phyloP scores from a whole-genome alignment of 2,329 filamentous ascomycete genomes.

The Ceratocystis diversiconidia region DNA sequence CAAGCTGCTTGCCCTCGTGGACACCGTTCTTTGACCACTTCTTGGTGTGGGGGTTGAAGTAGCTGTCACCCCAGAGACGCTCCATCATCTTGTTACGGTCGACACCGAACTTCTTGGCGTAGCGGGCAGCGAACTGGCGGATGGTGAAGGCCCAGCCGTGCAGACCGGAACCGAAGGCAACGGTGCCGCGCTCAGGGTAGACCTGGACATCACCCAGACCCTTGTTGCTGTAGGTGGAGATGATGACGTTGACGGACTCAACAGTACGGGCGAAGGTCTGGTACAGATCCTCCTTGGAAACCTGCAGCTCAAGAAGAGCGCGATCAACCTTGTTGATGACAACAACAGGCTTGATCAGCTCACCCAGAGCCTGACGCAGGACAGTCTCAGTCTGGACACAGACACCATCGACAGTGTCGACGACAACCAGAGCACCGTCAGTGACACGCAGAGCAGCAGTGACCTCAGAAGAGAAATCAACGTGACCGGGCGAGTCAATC shows the following conservation, averaged over 20 bases:
- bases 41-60: slow-evolving; percentile 99
- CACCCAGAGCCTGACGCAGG: slow-evolving; percentile 93
- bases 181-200: slow-evolving; percentile 92
- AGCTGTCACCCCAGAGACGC: slow-evolving; percentile 99
- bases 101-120: slow-evolving; percentile 99
- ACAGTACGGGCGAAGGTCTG: slow-evolving; percentile 99
- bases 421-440: slow-evolving; percentile 97
- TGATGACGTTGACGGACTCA: slow-evolving; percentile 99
- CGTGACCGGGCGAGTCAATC: slow-evolving; percentile 99
- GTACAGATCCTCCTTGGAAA: slow-evolving; percentile 97
- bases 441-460: slow-evolving; percentile 99
- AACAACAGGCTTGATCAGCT: slow-evolving; percentile 99
- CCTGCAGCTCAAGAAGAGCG: slow-evolving; percentile 96
- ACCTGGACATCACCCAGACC: slow-evolving; percentile 94
- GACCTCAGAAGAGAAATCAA: slow-evolving; percentile 99
- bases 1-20: slow-evolving; percentile 73
- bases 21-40: slow-evolving; percentile 91
- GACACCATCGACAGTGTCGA: slow-evolving; percentile 99
- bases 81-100: slow-evolving; percentile 99
- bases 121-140: slow-evolving; percentile 88
- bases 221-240: slow-evolving; percentile 98
- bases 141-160: slow-evolving; percentile 99
- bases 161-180: slow-evolving; percentile 98
- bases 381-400: slow-evolving; percentile 99
- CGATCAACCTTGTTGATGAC: slow-evolving; percentile 99